These are phyloP conservation scores for Mallotus nudiflorus DNA, from an alignment of 345 rosid genomes.

Conservation along the genomic window DNA sequence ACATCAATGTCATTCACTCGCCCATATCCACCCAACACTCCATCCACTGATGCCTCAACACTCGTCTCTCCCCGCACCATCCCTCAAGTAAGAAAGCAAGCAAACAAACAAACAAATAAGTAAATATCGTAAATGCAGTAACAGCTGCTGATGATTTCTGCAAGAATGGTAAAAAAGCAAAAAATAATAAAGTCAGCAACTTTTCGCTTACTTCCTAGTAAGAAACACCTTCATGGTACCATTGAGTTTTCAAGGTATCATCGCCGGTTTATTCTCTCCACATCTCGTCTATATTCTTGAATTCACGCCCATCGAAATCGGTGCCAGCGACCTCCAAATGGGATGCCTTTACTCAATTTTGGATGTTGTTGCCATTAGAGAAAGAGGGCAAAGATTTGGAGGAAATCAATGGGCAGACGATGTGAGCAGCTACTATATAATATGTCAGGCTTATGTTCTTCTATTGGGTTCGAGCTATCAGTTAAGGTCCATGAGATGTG, in stretches of 20 bases:
- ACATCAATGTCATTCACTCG: constrained; percentile 78
- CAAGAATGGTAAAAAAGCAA: too few species aligned
- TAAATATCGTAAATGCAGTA: not conserved
- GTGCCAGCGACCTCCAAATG: constrained; percentile 64
- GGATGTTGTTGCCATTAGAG: not conserved
- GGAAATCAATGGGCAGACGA: not conserved
- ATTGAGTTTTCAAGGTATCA: constrained; percentile 51
- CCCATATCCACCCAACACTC: constrained; percentile 93
- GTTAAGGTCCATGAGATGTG: too few species aligned
- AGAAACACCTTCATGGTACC: constrained; percentile 87
- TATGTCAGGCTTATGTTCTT: too few species aligned
- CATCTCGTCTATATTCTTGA: constrained; percentile 74
- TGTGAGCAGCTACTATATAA: too few species aligned
- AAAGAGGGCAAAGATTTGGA: not conserved
- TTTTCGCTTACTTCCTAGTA: constrained; percentile 74
- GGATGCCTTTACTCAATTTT: not conserved
- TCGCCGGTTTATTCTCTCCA: constrained; percentile 80
- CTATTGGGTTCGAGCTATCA: too few species aligned
- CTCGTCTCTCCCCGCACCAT: constrained; percentile 43
- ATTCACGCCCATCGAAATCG: constrained; percentile 69
- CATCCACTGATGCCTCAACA: constrained; percentile 91
- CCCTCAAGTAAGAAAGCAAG: not conserved
- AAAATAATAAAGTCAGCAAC: not conserved
- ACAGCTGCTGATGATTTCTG: not conserved
- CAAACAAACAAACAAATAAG: too few species aligned